Conservation (phyloP, 306 rosid genomes). For the Quercus engelmannii region DNA sequence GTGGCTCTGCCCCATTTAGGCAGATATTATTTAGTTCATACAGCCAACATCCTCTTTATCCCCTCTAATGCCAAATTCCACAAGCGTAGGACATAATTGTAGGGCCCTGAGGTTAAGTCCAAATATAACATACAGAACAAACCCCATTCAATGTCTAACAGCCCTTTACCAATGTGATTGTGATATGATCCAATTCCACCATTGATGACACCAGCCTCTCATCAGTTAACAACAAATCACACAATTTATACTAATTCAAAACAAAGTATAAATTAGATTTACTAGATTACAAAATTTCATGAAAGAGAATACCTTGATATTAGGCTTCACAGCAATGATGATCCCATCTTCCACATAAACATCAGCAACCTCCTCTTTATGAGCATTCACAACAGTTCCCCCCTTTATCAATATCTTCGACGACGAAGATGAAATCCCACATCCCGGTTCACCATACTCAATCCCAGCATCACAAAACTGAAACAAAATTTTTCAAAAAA, state of each 20-base stretch:
- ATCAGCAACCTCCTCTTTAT: constrained; percentile 70
- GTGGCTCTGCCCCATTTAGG: no score
- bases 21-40: no score
- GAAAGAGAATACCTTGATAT: constrained; percentile 35
- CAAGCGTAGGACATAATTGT: no score
- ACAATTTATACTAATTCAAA: not conserved
- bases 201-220: not conserved
- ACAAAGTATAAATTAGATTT: not conserved
- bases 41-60: no score
- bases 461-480: constrained; percentile 79
- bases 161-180: not conserved
- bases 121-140: not conserved
- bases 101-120: no score
- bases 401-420: constrained; percentile 76
- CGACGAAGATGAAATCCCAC: constrained; percentile 29
- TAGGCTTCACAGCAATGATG: constrained; percentile 66
- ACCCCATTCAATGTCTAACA: not conserved
- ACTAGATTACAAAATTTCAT: not conserved
- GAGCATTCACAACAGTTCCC: constrained; percentile 80
- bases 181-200: not conserved
- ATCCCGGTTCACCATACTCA: constrained; percentile 40
- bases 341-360: constrained; percentile 81
- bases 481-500: not conserved
- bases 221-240: not conserved
- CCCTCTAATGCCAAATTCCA: no score